Evolutionary conservation across 2,329 filamentous ascomycete species (phyloP).

Genomic region (Hypocrella siamensis): DNA sequence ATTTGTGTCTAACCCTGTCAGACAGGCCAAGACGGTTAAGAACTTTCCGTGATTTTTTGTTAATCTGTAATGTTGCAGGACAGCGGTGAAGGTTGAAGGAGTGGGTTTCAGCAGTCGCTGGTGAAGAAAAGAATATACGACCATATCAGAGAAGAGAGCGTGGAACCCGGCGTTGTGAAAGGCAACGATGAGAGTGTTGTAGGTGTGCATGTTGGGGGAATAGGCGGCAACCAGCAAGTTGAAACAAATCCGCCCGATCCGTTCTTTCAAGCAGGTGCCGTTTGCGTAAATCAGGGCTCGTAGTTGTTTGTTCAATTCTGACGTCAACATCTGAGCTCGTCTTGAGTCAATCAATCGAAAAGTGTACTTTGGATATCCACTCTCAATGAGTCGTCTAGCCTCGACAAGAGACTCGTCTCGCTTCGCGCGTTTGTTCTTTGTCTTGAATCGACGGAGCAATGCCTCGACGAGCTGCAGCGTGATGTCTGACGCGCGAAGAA

Average conservation of each 20-base stretch:
- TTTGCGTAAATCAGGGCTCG: conserved; percentile 12
- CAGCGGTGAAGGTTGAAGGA: conserved; percentile 28
- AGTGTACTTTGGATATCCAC: conserved; percentile 8
- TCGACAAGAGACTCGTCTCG: conserved; percentile 14
- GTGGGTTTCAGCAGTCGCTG: conserved; percentile 29
- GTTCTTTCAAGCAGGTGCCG: conserved; percentile 14
- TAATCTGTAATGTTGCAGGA: conserved; percentile 33
- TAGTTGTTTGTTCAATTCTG: conserved; percentile 13
- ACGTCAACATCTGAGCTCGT: conserved; percentile 11
- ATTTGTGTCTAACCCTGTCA: conserved; percentile 25
- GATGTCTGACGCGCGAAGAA: conserved; percentile 12
- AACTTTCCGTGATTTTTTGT: conserved; percentile 25
- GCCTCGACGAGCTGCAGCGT: conserved; percentile 13
- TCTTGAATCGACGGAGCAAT: conserved; percentile 13
- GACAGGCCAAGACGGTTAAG: conserved; percentile 25
- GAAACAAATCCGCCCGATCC: conserved; percentile 34
- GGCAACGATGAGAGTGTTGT: conserved; percentile 55
- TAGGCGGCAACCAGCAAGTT: conserved; percentile 48
- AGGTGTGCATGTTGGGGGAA: conserved; percentile 51
- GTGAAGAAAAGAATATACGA: conserved; percentile 34
- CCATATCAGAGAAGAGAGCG: conserved; percentile 32
- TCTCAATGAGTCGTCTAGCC: conserved; percentile 10
- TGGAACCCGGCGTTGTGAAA: conserved; percentile 38
- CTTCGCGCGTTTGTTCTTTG: conserved; percentile 7
- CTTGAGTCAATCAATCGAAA: conserved; percentile 13